A percentile compares a stretch with the other conserved stretches of the same genome.
phyloP scores from a whole-genome alignment of 208 protist genomes.

The Blechomonas ayalai region DNA sequence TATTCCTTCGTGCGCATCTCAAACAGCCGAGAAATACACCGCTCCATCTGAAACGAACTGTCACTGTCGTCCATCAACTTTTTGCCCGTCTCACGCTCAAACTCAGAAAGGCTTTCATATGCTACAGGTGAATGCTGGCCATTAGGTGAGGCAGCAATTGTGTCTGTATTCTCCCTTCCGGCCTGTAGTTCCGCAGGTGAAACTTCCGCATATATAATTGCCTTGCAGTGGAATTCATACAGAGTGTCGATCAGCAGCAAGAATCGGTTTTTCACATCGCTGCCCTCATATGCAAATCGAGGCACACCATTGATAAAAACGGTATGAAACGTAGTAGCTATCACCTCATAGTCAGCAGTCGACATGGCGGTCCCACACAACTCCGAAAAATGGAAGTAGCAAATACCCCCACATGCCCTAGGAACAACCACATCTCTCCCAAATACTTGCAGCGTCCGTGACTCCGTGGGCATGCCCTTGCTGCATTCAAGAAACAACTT shows the following conservation, averaged over 20 bases:
- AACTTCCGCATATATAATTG: constrained; percentile 64
- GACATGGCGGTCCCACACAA: constrained; percentile 64
- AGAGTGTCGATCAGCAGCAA: constrained; percentile 86
- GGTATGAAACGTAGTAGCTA: constrained; percentile 84
- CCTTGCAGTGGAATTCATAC: constrained; percentile 80
- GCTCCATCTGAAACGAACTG: constrained; percentile 79
- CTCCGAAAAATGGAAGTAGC: constrained; percentile 78
- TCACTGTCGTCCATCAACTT: constrained; percentile 61
- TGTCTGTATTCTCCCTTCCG: constrained; percentile 17
- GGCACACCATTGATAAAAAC: constrained; percentile 83
- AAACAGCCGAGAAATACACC: constrained; percentile 73
- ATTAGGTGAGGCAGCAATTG: not conserved
- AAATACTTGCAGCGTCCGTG: constrained; percentile 56
- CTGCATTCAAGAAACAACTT: constrained; percentile 75
- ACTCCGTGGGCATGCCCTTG: constrained; percentile 63
- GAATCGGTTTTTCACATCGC: constrained; percentile 81
- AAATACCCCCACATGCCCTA: constrained; percentile 57
- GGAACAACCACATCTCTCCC: constrained; percentile 69
- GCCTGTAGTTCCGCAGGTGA: constrained; percentile 44
- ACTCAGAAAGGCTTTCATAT: constrained; percentile 52
- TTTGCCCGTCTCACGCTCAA: constrained; percentile 63
- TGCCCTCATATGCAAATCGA: constrained; percentile 63
- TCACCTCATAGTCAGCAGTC: constrained; percentile 78
- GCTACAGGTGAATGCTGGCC: too few relatives aligned
- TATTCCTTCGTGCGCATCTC: constrained; percentile 89